These are phyloP conservation scores for Penicillium crustosum DNA, from an alignment of 2,329 filamentous ascomycete genomes.

Conservation along the genomic window DNA sequence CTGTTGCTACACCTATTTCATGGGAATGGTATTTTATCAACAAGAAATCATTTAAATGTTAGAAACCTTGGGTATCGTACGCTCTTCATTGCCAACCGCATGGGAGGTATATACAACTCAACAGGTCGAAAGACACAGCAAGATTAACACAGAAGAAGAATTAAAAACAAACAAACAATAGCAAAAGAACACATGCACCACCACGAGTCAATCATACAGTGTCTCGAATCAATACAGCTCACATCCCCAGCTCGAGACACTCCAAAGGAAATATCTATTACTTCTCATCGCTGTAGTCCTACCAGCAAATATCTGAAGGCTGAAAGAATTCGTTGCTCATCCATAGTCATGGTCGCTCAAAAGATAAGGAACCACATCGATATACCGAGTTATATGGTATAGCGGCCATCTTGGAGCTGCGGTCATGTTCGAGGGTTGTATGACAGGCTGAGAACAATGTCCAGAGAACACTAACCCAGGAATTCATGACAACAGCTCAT, in stretches of 20 bases:
- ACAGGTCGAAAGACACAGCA: constrained; percentile 25
- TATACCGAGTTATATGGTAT: constrained; percentile 15
- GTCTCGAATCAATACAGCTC: constrained; percentile 13
- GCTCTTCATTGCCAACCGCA: constrained; percentile 41
- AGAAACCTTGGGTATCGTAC: constrained; percentile 40
- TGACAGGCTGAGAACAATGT: neutral
- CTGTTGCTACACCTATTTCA: neutral
- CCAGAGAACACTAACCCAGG: neutral
- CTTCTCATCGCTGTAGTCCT: constrained; percentile 10
- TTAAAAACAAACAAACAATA: constrained; percentile 25
- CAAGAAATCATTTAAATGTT: constrained; percentile 3
- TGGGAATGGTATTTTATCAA: neutral
- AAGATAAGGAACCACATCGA: constrained; percentile 1
- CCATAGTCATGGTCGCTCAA: constrained; percentile 8
- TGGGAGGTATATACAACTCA: constrained; percentile 41
- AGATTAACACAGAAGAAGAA: constrained; percentile 25
- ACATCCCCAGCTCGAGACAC: constrained; percentile 11
- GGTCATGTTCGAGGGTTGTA: constrained; percentile 3
- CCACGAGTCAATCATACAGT: constrained; percentile 9
- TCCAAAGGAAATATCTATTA: constrained; percentile 18
- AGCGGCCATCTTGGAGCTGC: neutral
- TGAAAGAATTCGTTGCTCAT: constrained; percentile 19
- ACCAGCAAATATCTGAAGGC: constrained; percentile 17
- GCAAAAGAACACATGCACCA: constrained; percentile 19
- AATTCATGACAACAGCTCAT: constrained; percentile 3